These are phyloP conservation scores for Sordaria brevicollis DNA, from an alignment of 495 filamentous ascomycete species.

Conservation along the genomic window DNA sequence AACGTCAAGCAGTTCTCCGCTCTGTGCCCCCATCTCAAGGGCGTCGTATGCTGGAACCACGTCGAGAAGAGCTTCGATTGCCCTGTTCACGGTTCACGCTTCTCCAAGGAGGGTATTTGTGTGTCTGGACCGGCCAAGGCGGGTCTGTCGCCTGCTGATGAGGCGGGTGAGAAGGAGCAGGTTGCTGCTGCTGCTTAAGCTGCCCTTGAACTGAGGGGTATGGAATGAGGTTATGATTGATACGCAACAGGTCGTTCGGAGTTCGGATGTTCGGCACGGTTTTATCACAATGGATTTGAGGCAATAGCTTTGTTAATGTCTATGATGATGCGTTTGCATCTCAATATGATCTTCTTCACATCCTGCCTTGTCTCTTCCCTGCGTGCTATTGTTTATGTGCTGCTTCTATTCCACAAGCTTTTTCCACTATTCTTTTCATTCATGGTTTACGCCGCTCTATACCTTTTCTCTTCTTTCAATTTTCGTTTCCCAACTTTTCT, in stretches of 20 bases:
- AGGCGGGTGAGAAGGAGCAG: conserved; percentile 10
- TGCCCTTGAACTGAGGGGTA: not conserved
- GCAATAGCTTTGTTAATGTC: no score
- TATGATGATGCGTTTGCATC: no score
- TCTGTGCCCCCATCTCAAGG: conserved; percentile 46
- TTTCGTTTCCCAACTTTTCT: no score
- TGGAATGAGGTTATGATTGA: not conserved
- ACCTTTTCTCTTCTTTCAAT: no score
- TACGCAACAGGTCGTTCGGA: not conserved
- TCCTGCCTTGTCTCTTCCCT: no score
- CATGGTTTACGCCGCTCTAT: no score
- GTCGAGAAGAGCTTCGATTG: conserved; percentile 48
- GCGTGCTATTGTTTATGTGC: no score
- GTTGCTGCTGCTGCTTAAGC: not conserved
- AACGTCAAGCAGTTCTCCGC: conserved; percentile 39
- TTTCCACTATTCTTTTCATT: no score
- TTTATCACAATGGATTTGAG: no score
- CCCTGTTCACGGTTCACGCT: conserved; percentile 45
- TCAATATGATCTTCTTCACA: no score
- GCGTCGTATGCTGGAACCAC: conserved; percentile 45
- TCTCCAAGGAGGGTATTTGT: conserved; percentile 41
- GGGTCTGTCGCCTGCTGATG: conserved; percentile 16
- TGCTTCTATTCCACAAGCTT: no score
- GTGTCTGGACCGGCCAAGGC: conserved; percentile 41
- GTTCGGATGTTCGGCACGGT: not conserved